phyloP scores from a whole-genome alignment of 768 basidiomycete species.

The Mycena epipterygia region DNA sequence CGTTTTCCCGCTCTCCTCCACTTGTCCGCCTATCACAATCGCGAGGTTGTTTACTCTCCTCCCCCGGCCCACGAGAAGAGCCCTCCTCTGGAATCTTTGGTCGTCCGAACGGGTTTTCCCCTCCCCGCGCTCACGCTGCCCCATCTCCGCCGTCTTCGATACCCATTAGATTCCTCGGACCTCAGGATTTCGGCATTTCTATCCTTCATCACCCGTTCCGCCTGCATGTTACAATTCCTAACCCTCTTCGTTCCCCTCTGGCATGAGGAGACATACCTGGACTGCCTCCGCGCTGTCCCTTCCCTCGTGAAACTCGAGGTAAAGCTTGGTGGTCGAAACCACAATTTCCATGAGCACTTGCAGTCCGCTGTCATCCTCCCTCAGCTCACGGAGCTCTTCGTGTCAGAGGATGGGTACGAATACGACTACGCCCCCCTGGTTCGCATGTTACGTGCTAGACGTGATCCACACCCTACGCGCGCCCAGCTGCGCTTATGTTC shows the following conservation, averaged over 20 bases:
- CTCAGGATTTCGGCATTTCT: background rate
- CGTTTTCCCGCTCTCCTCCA: background rate
- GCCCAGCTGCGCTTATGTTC: background rate
- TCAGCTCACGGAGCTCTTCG: background rate
- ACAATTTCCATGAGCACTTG: background rate
- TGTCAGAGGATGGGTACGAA: background rate
- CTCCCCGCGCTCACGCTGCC: slow-evolving; percentile 1
- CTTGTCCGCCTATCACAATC: background rate
- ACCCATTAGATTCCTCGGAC: background rate
- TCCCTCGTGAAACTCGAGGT: background rate
- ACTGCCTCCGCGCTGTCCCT: background rate
- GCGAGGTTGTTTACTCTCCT: too few species aligned
- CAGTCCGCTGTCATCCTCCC: background rate
- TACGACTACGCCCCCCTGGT: background rate
- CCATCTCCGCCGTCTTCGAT: background rate
- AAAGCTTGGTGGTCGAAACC: background rate
- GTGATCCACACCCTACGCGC: background rate
- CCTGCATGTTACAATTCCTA: background rate
- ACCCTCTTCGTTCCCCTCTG: background rate
- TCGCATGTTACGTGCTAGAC: background rate
- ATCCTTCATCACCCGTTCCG: slow-evolving; percentile 1
- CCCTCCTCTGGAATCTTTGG: background rate
- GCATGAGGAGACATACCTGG: background rate
- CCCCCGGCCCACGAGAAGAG: background rate
- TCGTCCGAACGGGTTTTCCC: background rate